Base-by-base conservation (phyloP, 2,329 filamentous ascomycete genomes). In the Nakataea oryzae region DNA sequence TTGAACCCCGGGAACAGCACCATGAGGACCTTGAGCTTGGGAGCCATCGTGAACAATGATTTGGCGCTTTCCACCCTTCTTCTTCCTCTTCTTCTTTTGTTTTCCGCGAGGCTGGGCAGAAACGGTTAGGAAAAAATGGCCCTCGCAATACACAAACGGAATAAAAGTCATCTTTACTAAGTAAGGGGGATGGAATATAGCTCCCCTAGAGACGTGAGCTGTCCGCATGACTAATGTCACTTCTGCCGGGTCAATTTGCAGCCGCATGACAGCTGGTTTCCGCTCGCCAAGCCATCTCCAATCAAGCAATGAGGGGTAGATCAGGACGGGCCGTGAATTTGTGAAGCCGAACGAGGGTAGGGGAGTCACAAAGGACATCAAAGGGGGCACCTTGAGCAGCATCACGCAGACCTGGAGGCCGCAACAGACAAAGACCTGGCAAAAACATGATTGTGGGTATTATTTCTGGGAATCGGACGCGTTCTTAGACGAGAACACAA, bases 31-130 rank as follows among this genome's bases (percentile, higher is more conserved):
- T 29, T 60, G 32, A 24, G 41, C 32, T 60, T 58, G 28, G 29
- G 28, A 29, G 56, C 56, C 56, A 32, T 58, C 27, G 21, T 30
- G 56, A 3, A 14, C 24, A n/a, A 57, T 11, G 7, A 21, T 58
- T 9, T 28, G 55, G 11, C 26, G 14, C 13, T 58, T 28, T 17
- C 30, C 13, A 24, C 11, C n/a, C 21, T 28, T 21, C 5, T 27
- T 55, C 65, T 65, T 17, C 68, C 62, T 17, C 67, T 62, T 13
- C 56, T 63, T 11, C 60, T 58, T 69, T 69, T 74, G 50, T 74
- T 65, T 27, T 26, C 62, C 21, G 60, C 65, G 64, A 50, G 28
- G 24, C n/a, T n/a, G n/a, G n/a, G n/a, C n/a, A n/a, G 24, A n/a
- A 26, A 11, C 13, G 13, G 1, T 28, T 54, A n/a, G 69, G 68